Evolutionary conservation across 768 basidiomycete genomes (phyloP), one percentile per base, ranked within the genome.

Genomic region (Auricularia heimuer): DNA sequence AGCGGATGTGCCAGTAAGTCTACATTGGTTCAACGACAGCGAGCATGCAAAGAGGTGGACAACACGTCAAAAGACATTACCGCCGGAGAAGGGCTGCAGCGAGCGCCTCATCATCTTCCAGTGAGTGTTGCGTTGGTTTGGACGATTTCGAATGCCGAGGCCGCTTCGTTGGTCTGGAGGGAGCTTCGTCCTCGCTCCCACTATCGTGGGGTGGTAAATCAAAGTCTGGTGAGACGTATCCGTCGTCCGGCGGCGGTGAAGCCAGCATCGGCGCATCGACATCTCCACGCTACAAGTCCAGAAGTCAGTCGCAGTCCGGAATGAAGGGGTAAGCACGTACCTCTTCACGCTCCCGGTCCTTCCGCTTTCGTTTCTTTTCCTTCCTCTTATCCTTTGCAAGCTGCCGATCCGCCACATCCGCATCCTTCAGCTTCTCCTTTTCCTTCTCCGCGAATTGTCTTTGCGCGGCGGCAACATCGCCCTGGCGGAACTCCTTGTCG

Each of bases 361-460:
- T 96, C 71, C 90, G 79, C 77, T 94, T 96, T 67, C 91, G 78
- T 79, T 96, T 97, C 82, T 91, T 94, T 74, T 97, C 95, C 67
- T 82, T 77, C 77, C 87, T 90, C 82, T 94, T 95, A 72, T 89
- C 92, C 73, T 82, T 89, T 4, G 90, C 94, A 69, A 91, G 85
- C 65, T 84, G 83, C 76, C 90, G 89, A 77, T 99, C 96, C 56
- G 77, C 64, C 58, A 85, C 79, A 72, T 96, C 92, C 33, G 82
- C 83, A 11, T 80, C 77, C 69, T 78, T 81, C 82, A 98, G 80
- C 79, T 83, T 88, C 63, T 80, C 83, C 66, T 85, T 78, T 76
- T 96, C 92, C 56, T 79, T 81, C 74, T 87, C 83, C 34, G 87
- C 86, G 71, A 92, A 97, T 72, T 79, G 75, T 70, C 78, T 75